These are phyloP conservation scores for Byssochlamys sp. DNA, from an alignment of 2,329 filamentous ascomycete genomes.

Conservation along the genomic window DNA sequence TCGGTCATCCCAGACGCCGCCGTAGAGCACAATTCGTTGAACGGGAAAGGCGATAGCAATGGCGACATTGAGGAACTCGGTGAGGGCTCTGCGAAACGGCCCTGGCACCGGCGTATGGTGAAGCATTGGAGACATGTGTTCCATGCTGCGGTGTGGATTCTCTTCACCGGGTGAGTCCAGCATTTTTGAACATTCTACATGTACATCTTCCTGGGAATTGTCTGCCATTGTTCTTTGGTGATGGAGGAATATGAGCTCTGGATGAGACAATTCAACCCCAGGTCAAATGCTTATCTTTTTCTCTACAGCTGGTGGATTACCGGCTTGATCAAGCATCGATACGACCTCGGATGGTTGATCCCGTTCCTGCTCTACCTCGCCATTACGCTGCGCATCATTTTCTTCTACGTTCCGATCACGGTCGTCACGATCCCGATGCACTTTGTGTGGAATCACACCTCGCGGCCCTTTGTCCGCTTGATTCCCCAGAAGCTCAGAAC, in stretches of 20 bases:
- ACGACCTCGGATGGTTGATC: constrained; percentile 70
- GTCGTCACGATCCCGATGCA: constrained; percentile 58
- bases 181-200: background rate
- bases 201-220: background rate
- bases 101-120: constrained; percentile 16
- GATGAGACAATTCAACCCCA: background rate
- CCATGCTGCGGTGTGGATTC: constrained; percentile 39
- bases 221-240: background rate
- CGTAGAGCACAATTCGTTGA: constrained; percentile 27
- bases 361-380: constrained; percentile 73
- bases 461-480: constrained; percentile 46
- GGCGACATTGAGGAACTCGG: constrained; percentile 36
- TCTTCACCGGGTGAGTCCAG: constrained; percentile 45
- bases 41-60: constrained; percentile 15
- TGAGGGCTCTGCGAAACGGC: constrained; percentile 20
- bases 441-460: constrained; percentile 58
- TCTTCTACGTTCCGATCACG: constrained; percentile 61
- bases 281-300: constrained; percentile 8
- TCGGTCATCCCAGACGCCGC: constrained; percentile 25
- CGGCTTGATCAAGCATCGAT: constrained; percentile 59
- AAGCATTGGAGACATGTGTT: constrained; percentile 27
- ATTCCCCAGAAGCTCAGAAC: constrained; percentile 60
- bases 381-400: constrained; percentile 63
- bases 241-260: background rate
- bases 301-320: constrained; percentile 62